Evolutionary conservation across 176 grass and related monocot genomes (phyloP).

Genomic region (Avena sativa): DNA sequence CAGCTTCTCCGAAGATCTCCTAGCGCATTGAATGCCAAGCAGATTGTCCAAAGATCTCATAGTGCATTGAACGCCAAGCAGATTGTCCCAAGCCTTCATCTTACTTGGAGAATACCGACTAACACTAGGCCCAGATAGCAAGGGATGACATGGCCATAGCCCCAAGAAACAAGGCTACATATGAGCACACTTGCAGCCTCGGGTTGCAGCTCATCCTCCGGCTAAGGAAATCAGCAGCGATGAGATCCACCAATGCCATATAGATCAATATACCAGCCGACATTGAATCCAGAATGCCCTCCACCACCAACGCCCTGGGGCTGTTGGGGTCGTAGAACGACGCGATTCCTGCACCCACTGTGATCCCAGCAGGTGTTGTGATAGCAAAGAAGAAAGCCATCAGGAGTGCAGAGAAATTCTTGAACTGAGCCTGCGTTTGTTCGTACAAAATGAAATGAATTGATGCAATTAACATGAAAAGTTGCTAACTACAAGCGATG

Average conservation of each 20-base stretch:
- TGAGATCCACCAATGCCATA: conserved; percentile 79
- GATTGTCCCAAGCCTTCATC: not conserved
- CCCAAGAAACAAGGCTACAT: conserved; percentile 66
- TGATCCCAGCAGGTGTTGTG: conserved; percentile 74
- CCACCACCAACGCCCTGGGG: conserved; percentile 58
- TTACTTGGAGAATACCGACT: not conserved
- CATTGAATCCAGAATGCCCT: conserved; percentile 78
- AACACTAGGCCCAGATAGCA: conserved; percentile 72
- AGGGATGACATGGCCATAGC: conserved; percentile 72
- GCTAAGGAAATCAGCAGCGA: conserved; percentile 77
- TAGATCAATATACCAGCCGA: conserved; percentile 91
- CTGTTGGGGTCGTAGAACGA: conserved; percentile 79
- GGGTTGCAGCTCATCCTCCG: conserved; percentile 62
- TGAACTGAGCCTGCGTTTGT: conserved; percentile 73
- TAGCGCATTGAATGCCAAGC: not conserved
- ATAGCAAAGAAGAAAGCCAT: conserved; percentile 83
- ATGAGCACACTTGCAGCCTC: conserved; percentile 59
- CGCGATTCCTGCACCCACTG: conserved; percentile 39
- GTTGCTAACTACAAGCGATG: not conserved
- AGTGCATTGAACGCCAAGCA: not conserved
- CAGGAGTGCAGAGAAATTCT: conserved; percentile 46
- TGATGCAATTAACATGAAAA: not conserved
- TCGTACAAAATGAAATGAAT: not conserved
- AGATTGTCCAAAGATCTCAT: not conserved
- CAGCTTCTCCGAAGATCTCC: not conserved